Base-by-base conservation (phyloP, 1,284 basidiomycete species). In the Cutaneotrichosporon curvatum region DNA sequence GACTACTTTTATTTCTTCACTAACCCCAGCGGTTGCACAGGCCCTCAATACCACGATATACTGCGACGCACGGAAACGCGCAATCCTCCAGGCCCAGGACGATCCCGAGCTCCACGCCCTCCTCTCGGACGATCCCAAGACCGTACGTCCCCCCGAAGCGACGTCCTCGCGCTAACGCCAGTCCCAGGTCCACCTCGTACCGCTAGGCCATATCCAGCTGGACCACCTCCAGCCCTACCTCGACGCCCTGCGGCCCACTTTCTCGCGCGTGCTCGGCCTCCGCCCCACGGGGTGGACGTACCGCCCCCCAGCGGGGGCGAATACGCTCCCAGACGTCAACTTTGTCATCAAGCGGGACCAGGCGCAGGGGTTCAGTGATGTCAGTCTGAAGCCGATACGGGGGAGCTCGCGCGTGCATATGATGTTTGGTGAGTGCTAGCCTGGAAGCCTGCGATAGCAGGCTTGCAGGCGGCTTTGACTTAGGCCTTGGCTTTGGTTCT, bases 251-350 rank as follows among this genome's bases (percentile, higher is more conserved):
- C 81, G 84, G 40, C 81, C 81, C 4, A 77, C 76, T 12, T 96
- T 86, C 63, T 79, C 78, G 25, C 82, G 80, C 37, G 81, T 82
- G 1, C 76, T 96, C 7, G 91, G 83, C 0, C 88, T 96, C 60
- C 75, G 91, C 37, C 94, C 92, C 0, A 97, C 92, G 0, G 92
- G 94, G 20, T 96, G 91, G 92, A 87, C 87, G 78, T 90, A 80
- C 60, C 76, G 81, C 1, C 82, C 81, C 11, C 80, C 85, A 1
- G 75, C 79, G 0, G 86, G 87, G 0, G 78, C 77, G 21, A 78
- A 84, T 56, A 75, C 76, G 37, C 62, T 78, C 10, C 81, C 84
- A 0, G 74, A 81, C 21, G 77, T 92, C 22, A 66, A 79, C 7
- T 74, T 77, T 14, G 78, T 90, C 47, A 80, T 95, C 33, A 71